Conservation (phyloP, 2,329 filamentous ascomycete genomes). For the Arthrinium puccinioides region DNA sequence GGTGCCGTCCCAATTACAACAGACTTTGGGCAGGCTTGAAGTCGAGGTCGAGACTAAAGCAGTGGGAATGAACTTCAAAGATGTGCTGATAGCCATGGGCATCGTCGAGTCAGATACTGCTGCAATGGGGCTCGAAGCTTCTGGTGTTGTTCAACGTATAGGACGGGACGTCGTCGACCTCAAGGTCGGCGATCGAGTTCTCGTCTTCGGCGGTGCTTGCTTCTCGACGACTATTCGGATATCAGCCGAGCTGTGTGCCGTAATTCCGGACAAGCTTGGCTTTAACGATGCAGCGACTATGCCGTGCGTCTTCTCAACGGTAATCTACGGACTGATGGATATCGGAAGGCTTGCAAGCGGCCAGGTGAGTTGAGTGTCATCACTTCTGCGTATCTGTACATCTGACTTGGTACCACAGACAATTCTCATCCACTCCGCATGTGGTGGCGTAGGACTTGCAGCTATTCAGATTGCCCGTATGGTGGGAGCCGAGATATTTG, state of each 20-base stretch:
- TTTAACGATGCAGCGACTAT: conserved; percentile 15
- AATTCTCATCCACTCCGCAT: conserved; percentile 35
- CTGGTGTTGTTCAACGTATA: conserved; percentile 25
- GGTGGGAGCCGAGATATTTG: conserved; percentile 31
- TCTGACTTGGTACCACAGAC: conserved; percentile 13
- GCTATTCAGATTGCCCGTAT: conserved; percentile 30
- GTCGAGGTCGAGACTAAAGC: conserved; percentile 30
- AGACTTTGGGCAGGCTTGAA: conserved; percentile 29
- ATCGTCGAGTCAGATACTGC: conserved; percentile 15
- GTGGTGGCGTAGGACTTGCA: conserved; percentile 33
- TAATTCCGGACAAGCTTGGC: conserved; percentile 13
- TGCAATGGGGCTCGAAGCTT: conserved; percentile 30
- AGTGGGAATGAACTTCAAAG: conserved; percentile 24
- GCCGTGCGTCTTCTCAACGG: conserved; percentile 33
- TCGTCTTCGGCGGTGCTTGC: neutral
- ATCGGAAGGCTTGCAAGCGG: conserved; percentile 16
- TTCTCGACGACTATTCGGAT: conserved; percentile 19
- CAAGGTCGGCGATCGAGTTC: conserved; percentile 30
- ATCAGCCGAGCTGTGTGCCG: conserved; percentile 18
- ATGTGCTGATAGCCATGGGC: conserved; percentile 27
- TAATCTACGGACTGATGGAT: conserved; percentile 31
- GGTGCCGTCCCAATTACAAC: too few relatives aligned
- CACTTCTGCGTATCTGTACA: neutral
- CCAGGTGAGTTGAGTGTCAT: conserved; percentile 11
- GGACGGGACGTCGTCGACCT: conserved; percentile 24